A percentile compares a stretch with the other conserved stretches of the same genome.
Evolutionary conservation across 2,329 filamentous ascomycete species (phyloP).

Genomic region (Verticillium isaacii): DNA sequence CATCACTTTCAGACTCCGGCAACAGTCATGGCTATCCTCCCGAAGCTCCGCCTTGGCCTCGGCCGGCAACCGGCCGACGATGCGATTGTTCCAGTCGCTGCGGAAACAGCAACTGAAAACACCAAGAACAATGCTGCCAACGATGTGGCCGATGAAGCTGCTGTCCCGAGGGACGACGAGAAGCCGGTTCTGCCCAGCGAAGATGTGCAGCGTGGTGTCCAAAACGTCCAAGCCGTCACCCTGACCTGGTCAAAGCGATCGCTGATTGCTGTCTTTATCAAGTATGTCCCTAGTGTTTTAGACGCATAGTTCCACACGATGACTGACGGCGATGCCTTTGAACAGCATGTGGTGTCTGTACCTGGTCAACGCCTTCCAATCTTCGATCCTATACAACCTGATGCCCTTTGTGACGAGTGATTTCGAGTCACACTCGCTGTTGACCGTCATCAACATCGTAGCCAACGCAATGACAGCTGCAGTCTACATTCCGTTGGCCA

Average conservation of each 20-base stretch:
- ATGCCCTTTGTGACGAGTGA: constrained; percentile 43
- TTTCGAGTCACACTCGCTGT: constrained; percentile 47
- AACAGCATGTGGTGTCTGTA: constrained; percentile 32
- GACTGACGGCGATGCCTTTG: constrained; percentile 22
- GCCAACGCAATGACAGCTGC: constrained; percentile 50
- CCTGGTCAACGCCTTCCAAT: constrained; percentile 30
- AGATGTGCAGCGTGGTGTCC: constrained; percentile 17
- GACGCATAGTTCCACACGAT: constrained; percentile 23
- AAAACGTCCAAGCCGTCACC: constrained; percentile 16
- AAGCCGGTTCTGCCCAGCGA: constrained; percentile 13
- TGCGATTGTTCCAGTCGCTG: neutral
- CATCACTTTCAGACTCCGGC: neutral
- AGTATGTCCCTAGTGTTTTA: neutral
- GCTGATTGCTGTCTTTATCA: constrained; percentile 13
- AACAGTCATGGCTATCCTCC: neutral
- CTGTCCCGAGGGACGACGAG: neutral
- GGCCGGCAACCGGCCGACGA: neutral
- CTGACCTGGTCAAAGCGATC: constrained; percentile 15
- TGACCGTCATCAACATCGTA: constrained; percentile 49
- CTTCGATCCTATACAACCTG: constrained; percentile 33
- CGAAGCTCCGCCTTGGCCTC: neutral
- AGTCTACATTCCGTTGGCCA: constrained; percentile 58
- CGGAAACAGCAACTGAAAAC: neutral
- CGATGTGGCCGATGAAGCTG: neutral
- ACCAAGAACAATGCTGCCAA: neutral